Evolutionary conservation across 176 grass and related monocot species (phyloP), one percentile per base, ranked within the genome.

Genomic region (Bolboschoenus planiculmis): DNA sequence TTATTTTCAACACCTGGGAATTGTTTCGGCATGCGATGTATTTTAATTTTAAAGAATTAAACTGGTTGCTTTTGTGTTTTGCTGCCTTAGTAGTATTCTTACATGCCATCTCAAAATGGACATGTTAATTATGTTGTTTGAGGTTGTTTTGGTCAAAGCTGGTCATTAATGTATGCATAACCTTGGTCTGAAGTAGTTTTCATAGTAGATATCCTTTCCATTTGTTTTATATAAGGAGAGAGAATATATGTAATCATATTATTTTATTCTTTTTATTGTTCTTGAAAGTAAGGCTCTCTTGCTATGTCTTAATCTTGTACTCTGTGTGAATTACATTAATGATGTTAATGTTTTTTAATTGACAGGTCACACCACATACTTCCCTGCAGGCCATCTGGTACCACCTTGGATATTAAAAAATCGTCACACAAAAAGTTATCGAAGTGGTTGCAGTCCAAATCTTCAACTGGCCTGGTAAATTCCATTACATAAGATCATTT

Each of bases 381-480:
- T 36, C 90, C 95, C 5, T 93, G 90, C 86, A 95, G 95, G 82
- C 95, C 95, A 75, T 77, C 90, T 84, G 92, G 90, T 74, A 76
- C 89, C 78, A 95, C 89, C 80, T 84, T 98, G 86, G 92, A 98
- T 85, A 95, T 98, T 48, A 98, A 98, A 75, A 94, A 86, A 31
- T 98, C 92, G 33, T 95, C 95, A 79, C 90, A 98, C 78, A 98
- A 95, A 83, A 98, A 95, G 76, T 42, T 98, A 64, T 91, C 92
- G 1, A 95, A 98, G 86, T 98, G 95, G 95, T 61, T 98, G 76
- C 90, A 91, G n/a, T 93, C 92, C 80, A 98, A 98, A 87, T 85
- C 87, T 90, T 93, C 87, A 34, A 51, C 89, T 65, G 87, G 89
- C 60, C 87, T 98, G 85, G 95, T 98, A 89, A 91, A 59, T 59